Base-by-base conservation (phyloP, 768 basidiomycete genomes). In the Agaricus blazei region DNA sequence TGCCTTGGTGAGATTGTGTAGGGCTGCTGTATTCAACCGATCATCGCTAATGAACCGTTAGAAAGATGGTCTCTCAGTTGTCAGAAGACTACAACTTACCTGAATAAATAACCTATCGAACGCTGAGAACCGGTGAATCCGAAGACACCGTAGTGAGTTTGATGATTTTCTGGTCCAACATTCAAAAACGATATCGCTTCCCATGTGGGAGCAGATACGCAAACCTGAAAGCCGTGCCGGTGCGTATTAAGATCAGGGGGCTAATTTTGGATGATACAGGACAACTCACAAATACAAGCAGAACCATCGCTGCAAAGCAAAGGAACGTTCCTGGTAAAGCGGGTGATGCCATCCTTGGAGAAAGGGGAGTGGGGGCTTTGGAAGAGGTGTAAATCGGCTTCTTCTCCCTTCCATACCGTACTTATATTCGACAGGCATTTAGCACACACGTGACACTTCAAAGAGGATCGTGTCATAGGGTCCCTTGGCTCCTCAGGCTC, bases 131-230 rank as follows among this genome's bases (percentile, higher is more conserved):
- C 86, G 12, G 87, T 88, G 68, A 75, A 83, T 3, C 90, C 90
- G 64, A 90, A 90, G n/a, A 86, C 80, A 61, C 91, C 91, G 62
- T 85, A 92, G 58, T 76, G 43, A 54, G 71, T 72, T 62, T 70
- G 57, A 12, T 49, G n/a, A 24, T 66, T 65, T 4, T 70, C 74
- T 9, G 65, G 59, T 7, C 70, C 71, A 24, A 81, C 81, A 51
- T 81, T 70, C 41, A 93, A 76, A 73, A 89, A 91, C 19, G 79
- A 85, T 44, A 93, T 73, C 24, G 65, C 64, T 41, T 85, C 64
- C 91, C 90, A 93, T 61, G 84, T 88, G 46, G 90, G 89, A 48
- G 79, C 69, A 14, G 87, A 85, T 23, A 91, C 81, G 28, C 83
- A 89, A 2, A 82, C 85, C 85, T 87, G 62, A 8, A 34, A 34